Evolutionary conservation across 2,329 filamentous ascomycete species (phyloP).

Genomic region (Monilinia fructicola): DNA sequence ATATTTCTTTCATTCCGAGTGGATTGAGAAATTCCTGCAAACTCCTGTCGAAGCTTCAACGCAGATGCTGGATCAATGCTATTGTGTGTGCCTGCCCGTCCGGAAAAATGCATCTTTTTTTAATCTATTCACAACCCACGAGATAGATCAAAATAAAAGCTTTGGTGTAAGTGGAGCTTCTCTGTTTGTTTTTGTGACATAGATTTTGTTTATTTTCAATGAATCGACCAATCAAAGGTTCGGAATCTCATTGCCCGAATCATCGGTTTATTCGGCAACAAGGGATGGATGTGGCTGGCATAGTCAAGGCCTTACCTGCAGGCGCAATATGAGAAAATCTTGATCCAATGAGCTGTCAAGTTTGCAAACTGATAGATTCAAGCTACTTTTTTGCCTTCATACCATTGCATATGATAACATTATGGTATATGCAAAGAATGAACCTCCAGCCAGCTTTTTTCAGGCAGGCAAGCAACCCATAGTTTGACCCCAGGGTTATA

Average conservation of each 20-base stretch:
- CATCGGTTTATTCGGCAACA: constrained; percentile 15
- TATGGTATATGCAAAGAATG: constrained; percentile 20
- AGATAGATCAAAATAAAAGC: not conserved
- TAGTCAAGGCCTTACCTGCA: constrained; percentile 16
- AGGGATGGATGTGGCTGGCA: constrained; percentile 19
- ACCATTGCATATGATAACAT: constrained; percentile 15
- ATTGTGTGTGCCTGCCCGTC: constrained; percentile 5
- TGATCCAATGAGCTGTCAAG: constrained; percentile 12
- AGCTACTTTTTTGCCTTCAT: constrained; percentile 11
- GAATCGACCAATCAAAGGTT: not conserved
- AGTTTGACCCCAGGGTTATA: constrained; percentile 20
- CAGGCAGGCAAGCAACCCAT: not conserved
- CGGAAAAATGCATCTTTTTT: not conserved
- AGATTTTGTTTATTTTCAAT: constrained; percentile 8
- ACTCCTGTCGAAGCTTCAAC: not conserved
- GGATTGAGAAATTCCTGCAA: not conserved
- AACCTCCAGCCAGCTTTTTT: constrained; percentile 17
- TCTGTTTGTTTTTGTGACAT: not conserved
- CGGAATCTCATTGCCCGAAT: not conserved
- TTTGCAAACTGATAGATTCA: constrained; percentile 12
- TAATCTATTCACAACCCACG: not conserved
- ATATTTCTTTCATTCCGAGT: constrained; percentile 6
- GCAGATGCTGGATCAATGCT: not conserved
- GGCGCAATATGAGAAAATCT: constrained; percentile 10
- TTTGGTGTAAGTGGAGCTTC: not conserved